Conservation (phyloP, 1,139 yeast genomes). For the Wickerhamomyces sp. region DNA sequence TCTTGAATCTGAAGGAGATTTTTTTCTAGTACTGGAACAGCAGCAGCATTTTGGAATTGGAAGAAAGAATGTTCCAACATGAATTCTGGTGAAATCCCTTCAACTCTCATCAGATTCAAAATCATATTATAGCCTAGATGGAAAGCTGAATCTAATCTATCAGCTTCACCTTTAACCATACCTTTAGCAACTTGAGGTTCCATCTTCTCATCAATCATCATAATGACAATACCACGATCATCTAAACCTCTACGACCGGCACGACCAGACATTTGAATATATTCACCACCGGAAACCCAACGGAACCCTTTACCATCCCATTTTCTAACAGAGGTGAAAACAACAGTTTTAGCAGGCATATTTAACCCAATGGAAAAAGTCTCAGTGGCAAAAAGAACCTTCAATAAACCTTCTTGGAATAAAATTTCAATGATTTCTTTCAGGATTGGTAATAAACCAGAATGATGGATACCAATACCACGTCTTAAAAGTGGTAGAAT, state of each 20-base stretch:
- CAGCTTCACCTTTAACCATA: slow-evolving; percentile 98
- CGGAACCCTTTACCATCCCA: slow-evolving; percentile 98
- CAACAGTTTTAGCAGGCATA: slow-evolving; percentile 98
- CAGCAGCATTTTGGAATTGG: slow-evolving; percentile 90
- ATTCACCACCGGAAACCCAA: slow-evolving; percentile 99
- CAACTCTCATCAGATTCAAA: slow-evolving; percentile 90
- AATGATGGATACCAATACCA: slow-evolving; percentile 98
- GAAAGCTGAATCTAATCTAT: slow-evolving; percentile 92
- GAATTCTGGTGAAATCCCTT: slow-evolving; percentile 96
- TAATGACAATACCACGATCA: slow-evolving; percentile 96
- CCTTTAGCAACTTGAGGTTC: slow-evolving; percentile 99
- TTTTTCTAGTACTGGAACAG: slow-evolving; percentile 79
- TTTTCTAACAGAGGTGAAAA: slow-evolving; percentile 93
- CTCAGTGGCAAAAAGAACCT: slow-evolving; percentile 95
- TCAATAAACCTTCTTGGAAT: slow-evolving; percentile 93
- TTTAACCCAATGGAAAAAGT: slow-evolving; percentile 97
- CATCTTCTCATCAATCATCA: slow-evolving; percentile 99
- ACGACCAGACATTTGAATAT: slow-evolving; percentile 98
- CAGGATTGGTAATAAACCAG: slow-evolving; percentile 90
- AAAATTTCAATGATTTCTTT: slow-evolving; percentile 95
- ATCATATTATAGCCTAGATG: slow-evolving; percentile 97
- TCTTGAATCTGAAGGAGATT: slow-evolving; percentile 50
- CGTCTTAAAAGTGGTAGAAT: slow-evolving; percentile 82
- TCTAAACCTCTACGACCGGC: slow-evolving; percentile 99
- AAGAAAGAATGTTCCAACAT: slow-evolving; percentile 92